Percentiles rank a stretch among this genome's conserved stretches.
phyloP scores from a whole-genome alignment of 495 filamentous ascomycete genomes.

The Penicillium turbatum region DNA sequence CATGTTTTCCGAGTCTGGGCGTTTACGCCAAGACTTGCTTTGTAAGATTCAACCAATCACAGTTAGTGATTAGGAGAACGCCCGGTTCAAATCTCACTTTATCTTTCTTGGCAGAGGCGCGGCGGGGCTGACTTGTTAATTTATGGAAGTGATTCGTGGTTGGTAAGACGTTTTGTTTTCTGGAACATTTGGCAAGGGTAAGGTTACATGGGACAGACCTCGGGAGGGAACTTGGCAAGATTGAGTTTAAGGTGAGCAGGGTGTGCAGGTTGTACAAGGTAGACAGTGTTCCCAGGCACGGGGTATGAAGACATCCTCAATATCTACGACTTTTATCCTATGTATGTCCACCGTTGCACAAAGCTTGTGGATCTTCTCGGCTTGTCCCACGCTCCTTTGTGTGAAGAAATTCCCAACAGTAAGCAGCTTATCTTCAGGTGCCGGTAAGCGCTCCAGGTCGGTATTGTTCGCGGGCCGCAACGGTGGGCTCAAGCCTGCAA shows the following conservation, averaged over 20 bases:
- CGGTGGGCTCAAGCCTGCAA: not conserved
- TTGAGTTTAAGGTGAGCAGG: not conserved
- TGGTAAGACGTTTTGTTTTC: not conserved
- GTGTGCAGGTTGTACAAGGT: too few relatives aligned
- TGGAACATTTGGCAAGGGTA: not conserved
- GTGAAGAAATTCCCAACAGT: not conserved
- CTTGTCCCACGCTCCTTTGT: not conserved
- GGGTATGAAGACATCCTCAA: not conserved
- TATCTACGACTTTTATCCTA: too few relatives aligned
- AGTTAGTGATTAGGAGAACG: not conserved
- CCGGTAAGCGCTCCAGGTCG: not conserved
- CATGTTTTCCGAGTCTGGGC: not conserved
- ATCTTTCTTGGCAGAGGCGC: slow-evolving; percentile 1
- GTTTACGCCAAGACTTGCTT: not conserved
- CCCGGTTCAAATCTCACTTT: not conserved
- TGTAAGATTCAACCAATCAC: not conserved
- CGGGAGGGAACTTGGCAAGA: not conserved
- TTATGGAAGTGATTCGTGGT: not conserved
- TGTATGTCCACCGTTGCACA: not conserved
- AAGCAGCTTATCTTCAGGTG: not conserved
- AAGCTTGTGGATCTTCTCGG: not conserved
- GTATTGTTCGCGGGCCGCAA: not conserved
- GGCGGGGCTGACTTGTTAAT: not conserved
- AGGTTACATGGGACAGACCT: too few relatives aligned
- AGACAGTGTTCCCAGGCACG: not conserved